Evolutionary conservation across 345 rosid genomes (phyloP).

Genomic region (Citrus sinensis): DVS_A1.0 CM039161.1:22670001-22670500

Average conservation of each 20-base stretch:
- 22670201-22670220: background rate
- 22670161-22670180: background rate
- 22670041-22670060: background rate
- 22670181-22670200: background rate
- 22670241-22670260: background rate
- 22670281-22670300: background rate
- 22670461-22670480: too few species aligned
- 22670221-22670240: background rate
- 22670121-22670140: background rate
- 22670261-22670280: background rate
- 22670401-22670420: background rate
- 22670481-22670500: background rate
- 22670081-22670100: background rate
- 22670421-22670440: background rate
- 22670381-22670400: background rate
- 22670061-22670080: background rate
- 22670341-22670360: slow-evolving; percentile 3
- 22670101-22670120: background rate
- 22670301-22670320: background rate
- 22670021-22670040: background rate
- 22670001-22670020: background rate
- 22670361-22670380: slow-evolving; percentile 1
- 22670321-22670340: background rate
- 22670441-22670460: background rate
- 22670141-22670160: background rate